Evolutionary conservation across 2,329 filamentous ascomycete genomes (phyloP).

Genomic region (Paecilomyces niveus): DNA sequence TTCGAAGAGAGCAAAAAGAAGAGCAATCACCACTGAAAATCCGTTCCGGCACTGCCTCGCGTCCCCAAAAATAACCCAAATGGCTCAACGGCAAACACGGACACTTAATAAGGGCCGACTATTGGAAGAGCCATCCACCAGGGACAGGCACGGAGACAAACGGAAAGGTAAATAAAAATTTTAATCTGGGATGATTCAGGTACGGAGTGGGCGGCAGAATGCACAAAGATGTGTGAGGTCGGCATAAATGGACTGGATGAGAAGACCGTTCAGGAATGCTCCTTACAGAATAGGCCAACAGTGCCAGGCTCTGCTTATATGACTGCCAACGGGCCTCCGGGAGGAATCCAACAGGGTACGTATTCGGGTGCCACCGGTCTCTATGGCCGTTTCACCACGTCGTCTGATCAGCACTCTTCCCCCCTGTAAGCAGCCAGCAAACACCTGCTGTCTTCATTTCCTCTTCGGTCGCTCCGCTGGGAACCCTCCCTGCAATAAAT

Average conservation of each 20-base stretch:
- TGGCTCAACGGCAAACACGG: no score
- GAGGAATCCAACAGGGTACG: not conserved
- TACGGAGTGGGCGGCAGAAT: not conserved
- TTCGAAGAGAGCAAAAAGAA: no score
- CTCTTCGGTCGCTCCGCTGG: not conserved
- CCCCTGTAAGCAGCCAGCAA: not conserved
- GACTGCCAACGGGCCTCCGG: not conserved
- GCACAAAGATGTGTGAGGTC: not conserved
- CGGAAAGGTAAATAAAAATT: not conserved
- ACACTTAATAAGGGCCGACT: no score
- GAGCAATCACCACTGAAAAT: not conserved
- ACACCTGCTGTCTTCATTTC: not conserved
- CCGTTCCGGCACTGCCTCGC: not conserved
- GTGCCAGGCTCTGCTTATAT: not conserved
- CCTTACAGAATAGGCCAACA: not conserved
- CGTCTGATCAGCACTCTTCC: not conserved
- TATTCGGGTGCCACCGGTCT: not conserved
- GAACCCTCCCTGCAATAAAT: not conserved
- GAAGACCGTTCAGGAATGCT: not conserved
- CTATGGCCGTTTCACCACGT: not conserved
- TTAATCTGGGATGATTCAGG: not conserved
- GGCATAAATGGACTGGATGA: not conserved
- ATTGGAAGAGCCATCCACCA: not conserved
- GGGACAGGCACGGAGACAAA: not conserved
- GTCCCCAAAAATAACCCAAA: not conserved